phyloP scores from a whole-genome alignment of 2,329 filamentous ascomycete species.

The Sporothrix luriei region DNA sequence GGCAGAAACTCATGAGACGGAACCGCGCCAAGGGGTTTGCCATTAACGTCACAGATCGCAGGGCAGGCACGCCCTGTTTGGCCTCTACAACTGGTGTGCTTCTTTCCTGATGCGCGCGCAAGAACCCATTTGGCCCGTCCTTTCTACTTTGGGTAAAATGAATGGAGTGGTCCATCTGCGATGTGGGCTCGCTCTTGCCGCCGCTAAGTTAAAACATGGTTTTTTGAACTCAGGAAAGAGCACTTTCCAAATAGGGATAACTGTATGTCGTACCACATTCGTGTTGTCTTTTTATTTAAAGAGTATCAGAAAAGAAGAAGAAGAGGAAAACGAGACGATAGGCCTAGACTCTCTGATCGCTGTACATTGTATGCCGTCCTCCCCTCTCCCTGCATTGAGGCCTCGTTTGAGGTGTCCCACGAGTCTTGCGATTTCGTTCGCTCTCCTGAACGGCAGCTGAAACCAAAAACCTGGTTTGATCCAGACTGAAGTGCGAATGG shows the following conservation, averaged over 20 bases:
- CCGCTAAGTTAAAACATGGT: conserved; percentile 19
- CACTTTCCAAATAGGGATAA: not conserved
- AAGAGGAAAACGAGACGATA: not conserved
- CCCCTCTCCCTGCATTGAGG: too few relatives aligned
- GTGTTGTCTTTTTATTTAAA: too few relatives aligned
- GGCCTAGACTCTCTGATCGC: not conserved
- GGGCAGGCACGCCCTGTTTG: not conserved
- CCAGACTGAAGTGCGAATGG: conserved; percentile 1
- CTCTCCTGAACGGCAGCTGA: conserved; percentile 26
- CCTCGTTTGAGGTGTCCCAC: conserved; percentile 8
- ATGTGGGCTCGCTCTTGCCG: conserved; percentile 13
- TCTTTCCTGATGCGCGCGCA: conserved; percentile 21
- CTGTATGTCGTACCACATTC: too few relatives aligned
- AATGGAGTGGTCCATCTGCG: not conserved
- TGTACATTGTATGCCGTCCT: not conserved
- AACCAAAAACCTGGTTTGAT: conserved; percentile 32
- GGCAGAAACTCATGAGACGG: too few relatives aligned
- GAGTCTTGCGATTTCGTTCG: conserved; percentile 5
- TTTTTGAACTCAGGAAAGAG: not conserved
- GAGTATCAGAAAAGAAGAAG: too few relatives aligned
- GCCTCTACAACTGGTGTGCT: not conserved
- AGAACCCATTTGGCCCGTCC: conserved; percentile 15
- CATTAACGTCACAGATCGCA: conserved; percentile 25
- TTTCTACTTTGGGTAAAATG: conserved; percentile 18
- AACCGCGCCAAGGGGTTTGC: not conserved